These are phyloP conservation scores for Venturia effusa DNA, from an alignment of 2,329 filamentous ascomycete genomes.

Conservation along the genomic window DNA sequence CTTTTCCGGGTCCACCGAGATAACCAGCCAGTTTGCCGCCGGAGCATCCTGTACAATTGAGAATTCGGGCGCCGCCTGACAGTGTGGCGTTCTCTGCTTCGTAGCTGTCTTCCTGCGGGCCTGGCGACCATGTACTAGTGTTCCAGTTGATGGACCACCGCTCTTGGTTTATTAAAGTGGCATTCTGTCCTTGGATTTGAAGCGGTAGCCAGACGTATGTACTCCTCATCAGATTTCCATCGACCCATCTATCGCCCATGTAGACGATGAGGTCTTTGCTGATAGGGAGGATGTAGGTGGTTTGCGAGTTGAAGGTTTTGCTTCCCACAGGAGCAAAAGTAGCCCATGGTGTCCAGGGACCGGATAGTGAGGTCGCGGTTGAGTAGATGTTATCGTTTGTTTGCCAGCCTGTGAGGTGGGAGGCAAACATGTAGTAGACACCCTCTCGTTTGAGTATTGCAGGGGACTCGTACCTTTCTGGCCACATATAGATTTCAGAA, in stretches of 20 bases:
- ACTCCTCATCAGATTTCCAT: slow-evolving; percentile 45
- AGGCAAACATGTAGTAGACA: slow-evolving; percentile 23
- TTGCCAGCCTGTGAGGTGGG: slow-evolving; percentile 32
- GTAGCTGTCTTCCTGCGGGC: slow-evolving; percentile 35
- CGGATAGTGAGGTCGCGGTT: slow-evolving; percentile 45
- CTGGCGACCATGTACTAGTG: slow-evolving; percentile 32
- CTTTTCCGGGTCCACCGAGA: slow-evolving; percentile 32
- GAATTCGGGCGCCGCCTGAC: slow-evolving; percentile 32
- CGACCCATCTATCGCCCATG: slow-evolving; percentile 57
- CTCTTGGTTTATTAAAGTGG: slow-evolving; percentile 39
- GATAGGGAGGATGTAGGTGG: slow-evolving; percentile 45
- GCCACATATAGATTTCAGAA: slow-evolving; percentile 41
- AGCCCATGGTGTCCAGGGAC: slow-evolving; percentile 51
- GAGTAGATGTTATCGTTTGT: slow-evolving; percentile 56
- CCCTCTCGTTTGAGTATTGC: slow-evolving; percentile 50
- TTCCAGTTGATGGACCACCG: slow-evolving; percentile 42
- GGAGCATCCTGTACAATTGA: slow-evolving; percentile 44
- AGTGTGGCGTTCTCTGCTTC: slow-evolving; percentile 42
- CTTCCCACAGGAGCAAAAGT: slow-evolving; percentile 47
- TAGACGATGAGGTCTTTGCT: slow-evolving; percentile 40
- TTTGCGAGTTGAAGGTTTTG: slow-evolving; percentile 51
- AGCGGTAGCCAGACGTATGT: slow-evolving; percentile 58
- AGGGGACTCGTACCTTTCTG: slow-evolving; percentile 48
- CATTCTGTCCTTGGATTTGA: slow-evolving; percentile 39
- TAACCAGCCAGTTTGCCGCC: slow-evolving; percentile 40